These are phyloP conservation scores for Solanum chaucha DNA, from an alignment of 257 asterid genomes.

Conservation along the genomic window DNA sequence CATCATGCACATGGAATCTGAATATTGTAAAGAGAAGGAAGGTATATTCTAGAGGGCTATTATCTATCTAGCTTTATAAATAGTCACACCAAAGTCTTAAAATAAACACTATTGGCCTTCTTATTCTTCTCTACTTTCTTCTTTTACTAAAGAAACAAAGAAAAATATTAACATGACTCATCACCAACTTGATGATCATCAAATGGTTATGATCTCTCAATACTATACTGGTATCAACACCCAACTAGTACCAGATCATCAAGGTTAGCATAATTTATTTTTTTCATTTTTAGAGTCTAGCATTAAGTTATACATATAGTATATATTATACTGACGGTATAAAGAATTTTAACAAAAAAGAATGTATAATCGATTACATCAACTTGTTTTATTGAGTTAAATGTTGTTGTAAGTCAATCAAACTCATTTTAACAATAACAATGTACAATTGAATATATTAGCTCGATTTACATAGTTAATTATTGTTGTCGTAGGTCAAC, in stretches of 20 bases:
- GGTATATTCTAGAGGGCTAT: not conserved
- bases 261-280: constrained; percentile 5
- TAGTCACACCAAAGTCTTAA: not conserved
- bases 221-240: constrained; percentile 23
- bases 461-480: not conserved
- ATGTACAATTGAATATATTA: not conserved
- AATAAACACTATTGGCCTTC: not conserved
- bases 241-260: constrained; percentile 25
- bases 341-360: too few relatives aligned
- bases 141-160: not conserved
- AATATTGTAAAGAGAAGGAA: not conserved
- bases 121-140: not conserved
- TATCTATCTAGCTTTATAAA: not conserved
- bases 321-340: too few relatives aligned
- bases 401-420: not conserved
- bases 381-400: not conserved
- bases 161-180: constrained; percentile 8
- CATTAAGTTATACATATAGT: not conserved
- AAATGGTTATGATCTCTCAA: constrained; percentile 35
- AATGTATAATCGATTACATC: not conserved
- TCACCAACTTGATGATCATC: constrained; percentile 22
- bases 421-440: not conserved
- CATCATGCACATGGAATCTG: not conserved
- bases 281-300: not conserved
- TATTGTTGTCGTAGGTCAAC: not conserved